Evolutionary conservation across 1,284 basidiomycete species (phyloP).

Genomic region (Cryptococcus sp.): DNA sequence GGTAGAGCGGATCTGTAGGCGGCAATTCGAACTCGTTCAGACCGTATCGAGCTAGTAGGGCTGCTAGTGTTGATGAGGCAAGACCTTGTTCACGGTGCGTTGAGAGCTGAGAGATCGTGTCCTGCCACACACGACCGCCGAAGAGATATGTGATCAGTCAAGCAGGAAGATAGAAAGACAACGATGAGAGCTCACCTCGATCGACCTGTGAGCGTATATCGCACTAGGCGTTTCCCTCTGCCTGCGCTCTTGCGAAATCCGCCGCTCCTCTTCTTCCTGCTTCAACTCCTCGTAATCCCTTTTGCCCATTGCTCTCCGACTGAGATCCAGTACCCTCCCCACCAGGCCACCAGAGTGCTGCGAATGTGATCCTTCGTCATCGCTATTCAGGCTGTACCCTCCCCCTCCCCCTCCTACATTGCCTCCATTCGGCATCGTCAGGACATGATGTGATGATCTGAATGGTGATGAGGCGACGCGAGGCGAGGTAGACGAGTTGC

Average conservation of each 20-base stretch:
- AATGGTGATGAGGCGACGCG: constrained; percentile 17
- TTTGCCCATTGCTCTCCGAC: constrained; percentile 31
- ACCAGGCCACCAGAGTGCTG: background rate
- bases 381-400: background rate
- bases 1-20: constrained; percentile 71
- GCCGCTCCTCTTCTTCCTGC: constrained; percentile 26
- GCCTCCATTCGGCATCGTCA: constrained; percentile 11
- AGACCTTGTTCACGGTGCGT: constrained; percentile 68
- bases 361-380: constrained; percentile 10
- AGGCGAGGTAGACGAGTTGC: constrained; percentile 12
- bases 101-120: constrained; percentile 57
- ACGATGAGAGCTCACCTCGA: constrained; percentile 32
- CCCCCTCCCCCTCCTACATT: constrained; percentile 7
- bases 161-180: constrained; percentile 30
- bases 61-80: constrained; percentile 63
- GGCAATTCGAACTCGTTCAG: constrained; percentile 95
- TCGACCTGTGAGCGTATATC: constrained; percentile 46
- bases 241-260: constrained; percentile 35
- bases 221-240: constrained; percentile 48
- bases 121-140: constrained; percentile 12
- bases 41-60: constrained; percentile 70
- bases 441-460: constrained; percentile 9
- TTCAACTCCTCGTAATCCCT: constrained; percentile 33
- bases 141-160: constrained; percentile 60
- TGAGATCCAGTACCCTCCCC: constrained; percentile 19